A percentile compares a stretch with the other conserved stretches of the same genome.
These are phyloP conservation scores for Trametes meyenii DNA, from an alignment of 768 basidiomycete genomes.

Conservation along the genomic window DNA sequence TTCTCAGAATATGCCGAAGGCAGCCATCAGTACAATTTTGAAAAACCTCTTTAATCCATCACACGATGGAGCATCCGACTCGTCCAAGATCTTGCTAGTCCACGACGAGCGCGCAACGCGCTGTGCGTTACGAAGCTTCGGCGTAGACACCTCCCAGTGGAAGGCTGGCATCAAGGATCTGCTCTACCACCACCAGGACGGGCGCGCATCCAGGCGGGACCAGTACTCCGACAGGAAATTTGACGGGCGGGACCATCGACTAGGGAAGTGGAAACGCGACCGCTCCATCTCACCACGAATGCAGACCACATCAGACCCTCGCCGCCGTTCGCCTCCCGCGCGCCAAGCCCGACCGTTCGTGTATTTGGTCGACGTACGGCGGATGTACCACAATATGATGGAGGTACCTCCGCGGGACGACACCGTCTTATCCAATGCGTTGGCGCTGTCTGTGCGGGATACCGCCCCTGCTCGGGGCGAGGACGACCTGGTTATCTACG, in stretches of 20 bases:
- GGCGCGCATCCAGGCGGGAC: neutral
- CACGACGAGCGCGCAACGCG: constrained; percentile 44
- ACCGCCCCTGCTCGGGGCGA: constrained; percentile 6
- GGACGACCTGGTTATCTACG: constrained; percentile 5
- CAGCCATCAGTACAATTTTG: neutral
- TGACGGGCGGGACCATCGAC: neutral
- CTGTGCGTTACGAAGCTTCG: constrained; percentile 44
- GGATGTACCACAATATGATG: constrained; percentile 24
- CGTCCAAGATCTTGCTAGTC: constrained; percentile 51
- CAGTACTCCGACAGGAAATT: neutral
- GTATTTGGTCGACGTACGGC: constrained; percentile 29
- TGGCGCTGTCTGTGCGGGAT: constrained; percentile 17
- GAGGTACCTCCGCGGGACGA: constrained; percentile 2
- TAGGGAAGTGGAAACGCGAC: neutral
- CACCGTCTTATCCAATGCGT: constrained; percentile 12
- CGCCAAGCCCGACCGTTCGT: constrained; percentile 4
- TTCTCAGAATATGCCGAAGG: constrained; percentile 5
- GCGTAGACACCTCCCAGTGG: constrained; percentile 47
- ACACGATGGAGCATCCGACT: constrained; percentile 15
- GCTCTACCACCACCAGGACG: constrained; percentile 23
- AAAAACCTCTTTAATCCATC: constrained; percentile 26
- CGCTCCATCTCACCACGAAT: constrained; percentile 18
- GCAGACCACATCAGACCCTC: neutral
- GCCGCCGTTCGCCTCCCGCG: constrained; percentile 12
- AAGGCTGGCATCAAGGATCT: constrained; percentile 42